Percentiles rank a stretch among this genome's conserved stretches.
Evolutionary conservation across 441 rosid species (phyloP).

Genomic region (Omphalea diandra): DNA sequence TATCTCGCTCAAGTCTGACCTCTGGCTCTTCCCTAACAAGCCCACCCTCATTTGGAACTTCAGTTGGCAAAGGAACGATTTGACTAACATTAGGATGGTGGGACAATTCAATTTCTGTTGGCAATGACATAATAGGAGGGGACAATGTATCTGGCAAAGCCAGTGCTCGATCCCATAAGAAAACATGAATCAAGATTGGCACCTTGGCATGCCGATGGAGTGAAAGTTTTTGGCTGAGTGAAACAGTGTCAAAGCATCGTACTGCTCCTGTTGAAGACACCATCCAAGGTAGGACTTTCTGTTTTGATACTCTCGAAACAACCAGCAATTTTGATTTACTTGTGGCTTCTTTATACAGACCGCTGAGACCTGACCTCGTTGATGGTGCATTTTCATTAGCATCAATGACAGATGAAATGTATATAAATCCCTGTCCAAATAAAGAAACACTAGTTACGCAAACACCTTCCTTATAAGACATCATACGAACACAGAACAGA

Average conservation of each 20-base stretch:
- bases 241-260: conserved; percentile 85
- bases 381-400: conserved; percentile 66
- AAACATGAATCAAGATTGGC: conserved; percentile 61
- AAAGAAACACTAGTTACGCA: not conserved
- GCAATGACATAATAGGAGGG: conserved; percentile 34
- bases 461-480: not conserved
- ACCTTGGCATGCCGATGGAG: conserved; percentile 84
- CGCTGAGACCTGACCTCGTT: conserved; percentile 67
- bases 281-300: conserved; percentile 96
- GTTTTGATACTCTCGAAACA: conserved; percentile 72
- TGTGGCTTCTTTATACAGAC: conserved; percentile 63
- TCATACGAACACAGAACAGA: not conserved
- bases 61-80: conserved; percentile 51
- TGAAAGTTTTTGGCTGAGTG: conserved; percentile 92
- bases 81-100: conserved; percentile 63
- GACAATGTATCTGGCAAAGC: conserved; percentile 32
- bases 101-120: conserved; percentile 38
- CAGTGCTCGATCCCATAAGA: conserved; percentile 60
- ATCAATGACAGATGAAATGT: conserved; percentile 77
- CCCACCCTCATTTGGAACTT: conserved; percentile 23
- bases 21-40: conserved; percentile 24
- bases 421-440: conserved; percentile 73
- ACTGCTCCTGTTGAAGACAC: conserved; percentile 89
- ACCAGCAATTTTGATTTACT: conserved; percentile 59
- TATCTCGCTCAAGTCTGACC: conserved; percentile 48